A percentile compares a stretch with the other conserved stretches of the same genome.
These are phyloP conservation scores for Camelina sativa DNA, from an alignment of 345 rosid species.

Conservation along the genomic window DNA sequence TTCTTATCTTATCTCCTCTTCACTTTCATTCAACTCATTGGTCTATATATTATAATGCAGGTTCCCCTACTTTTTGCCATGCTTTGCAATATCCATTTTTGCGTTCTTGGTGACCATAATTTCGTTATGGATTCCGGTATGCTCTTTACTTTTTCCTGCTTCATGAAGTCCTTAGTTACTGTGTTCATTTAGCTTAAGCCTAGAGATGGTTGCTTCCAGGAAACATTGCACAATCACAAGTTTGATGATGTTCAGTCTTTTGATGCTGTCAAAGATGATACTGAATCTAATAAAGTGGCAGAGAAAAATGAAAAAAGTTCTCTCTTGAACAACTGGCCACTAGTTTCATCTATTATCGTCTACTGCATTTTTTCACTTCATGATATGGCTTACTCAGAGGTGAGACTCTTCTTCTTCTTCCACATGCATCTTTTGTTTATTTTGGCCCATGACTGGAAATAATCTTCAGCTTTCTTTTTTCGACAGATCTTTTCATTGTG, in stretches of 20 bases:
- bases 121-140: conserved; percentile 78
- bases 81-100: conserved; percentile 61
- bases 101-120: conserved; percentile 63
- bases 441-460: not conserved
- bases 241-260: conserved; percentile 43
- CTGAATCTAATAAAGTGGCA: conserved; percentile 37
- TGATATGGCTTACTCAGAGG: conserved; percentile 98
- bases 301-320: conserved; percentile 42
- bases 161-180: not conserved
- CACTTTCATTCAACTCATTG: conserved; percentile 15
- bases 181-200: conserved; percentile 4
- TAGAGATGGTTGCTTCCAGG: conserved; percentile 50
- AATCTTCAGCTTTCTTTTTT: conserved; percentile 1
- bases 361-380: conserved; percentile 87
- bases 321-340: conserved; percentile 83
- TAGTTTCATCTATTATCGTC: conserved; percentile 82
- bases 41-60: conserved; percentile 51
- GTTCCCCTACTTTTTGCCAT: conserved; percentile 85
- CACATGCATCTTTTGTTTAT: conserved; percentile 15
- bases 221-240: conserved; percentile 71
- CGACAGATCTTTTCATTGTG: conserved; percentile 79
- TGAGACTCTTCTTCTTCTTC: conserved; percentile 27
- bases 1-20: not conserved
- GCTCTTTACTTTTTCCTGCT: conserved; percentile 17
- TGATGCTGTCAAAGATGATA: conserved; percentile 54